A percentile compares a stretch with the other conserved stretches of the same genome.
Conservation (phyloP, 2,329 filamentous ascomycete genomes). For the Chaetomium sp. region DNA sequence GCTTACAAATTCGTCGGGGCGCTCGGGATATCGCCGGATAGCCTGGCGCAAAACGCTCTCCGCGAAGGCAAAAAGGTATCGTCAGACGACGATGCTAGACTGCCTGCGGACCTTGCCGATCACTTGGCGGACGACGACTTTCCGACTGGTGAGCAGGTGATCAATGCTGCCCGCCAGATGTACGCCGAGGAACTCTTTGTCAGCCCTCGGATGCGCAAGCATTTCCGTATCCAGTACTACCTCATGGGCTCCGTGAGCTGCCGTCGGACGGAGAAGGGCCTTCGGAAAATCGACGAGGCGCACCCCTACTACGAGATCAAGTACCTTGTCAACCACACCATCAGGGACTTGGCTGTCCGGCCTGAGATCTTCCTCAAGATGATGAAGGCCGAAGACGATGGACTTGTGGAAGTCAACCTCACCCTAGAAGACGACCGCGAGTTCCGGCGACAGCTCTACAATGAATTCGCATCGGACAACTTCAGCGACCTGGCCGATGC, state of each 20-base stretch:
- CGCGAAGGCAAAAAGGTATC: slow-evolving; percentile 76
- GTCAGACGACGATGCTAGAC: slow-evolving; percentile 78
- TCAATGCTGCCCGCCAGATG: slow-evolving; percentile 80
- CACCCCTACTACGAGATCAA: slow-evolving; percentile 98
- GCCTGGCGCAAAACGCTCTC: slow-evolving; percentile 83
- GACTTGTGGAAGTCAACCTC: slow-evolving; percentile 82
- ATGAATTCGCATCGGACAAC: slow-evolving; percentile 90
- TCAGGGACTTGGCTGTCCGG: slow-evolving; percentile 75
- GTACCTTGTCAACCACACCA: slow-evolving; percentile 87
- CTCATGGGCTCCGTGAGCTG: slow-evolving; percentile 83
- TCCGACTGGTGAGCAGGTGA: slow-evolving; percentile 71
- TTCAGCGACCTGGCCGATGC: slow-evolving; percentile 92
- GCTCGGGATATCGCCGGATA: slow-evolving; percentile 87
- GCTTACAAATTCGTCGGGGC: slow-evolving; percentile 82
- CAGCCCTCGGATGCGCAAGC: slow-evolving; percentile 86
- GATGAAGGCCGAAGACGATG: slow-evolving; percentile 95
- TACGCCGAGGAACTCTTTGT: slow-evolving; percentile 88
- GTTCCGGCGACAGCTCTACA: slow-evolving; percentile 75
- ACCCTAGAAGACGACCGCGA: slow-evolving; percentile 73
- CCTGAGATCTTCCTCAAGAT: slow-evolving; percentile 95
- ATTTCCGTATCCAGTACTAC: slow-evolving; percentile 82
- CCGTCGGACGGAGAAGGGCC: slow-evolving; percentile 87
- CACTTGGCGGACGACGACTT: slow-evolving; percentile 73
- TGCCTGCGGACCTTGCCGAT: slow-evolving; percentile 86
- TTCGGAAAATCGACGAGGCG: slow-evolving; percentile 90